Evolutionary conservation across 495 filamentous ascomycete genomes (phyloP).

Genomic region (Xylaria cubensis): DNA sequence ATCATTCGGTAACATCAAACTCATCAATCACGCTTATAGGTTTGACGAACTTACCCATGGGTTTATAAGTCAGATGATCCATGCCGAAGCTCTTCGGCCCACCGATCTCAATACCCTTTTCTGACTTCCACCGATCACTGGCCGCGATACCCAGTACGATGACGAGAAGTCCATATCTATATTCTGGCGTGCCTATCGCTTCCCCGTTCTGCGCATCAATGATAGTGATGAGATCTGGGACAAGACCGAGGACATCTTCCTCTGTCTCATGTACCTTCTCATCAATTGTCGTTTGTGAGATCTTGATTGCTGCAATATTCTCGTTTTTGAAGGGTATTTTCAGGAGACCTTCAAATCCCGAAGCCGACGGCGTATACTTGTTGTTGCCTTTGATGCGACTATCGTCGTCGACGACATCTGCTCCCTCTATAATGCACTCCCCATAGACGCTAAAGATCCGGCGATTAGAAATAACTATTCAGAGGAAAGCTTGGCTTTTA

Average conservation of each 20-base stretch:
- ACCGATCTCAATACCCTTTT: conserved; percentile 57
- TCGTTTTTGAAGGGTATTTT: conserved; percentile 72
- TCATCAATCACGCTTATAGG: conserved; percentile 62
- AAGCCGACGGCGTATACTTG: conserved; percentile 25
- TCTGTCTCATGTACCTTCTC: conserved; percentile 39
- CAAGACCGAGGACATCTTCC: conserved; percentile 60
- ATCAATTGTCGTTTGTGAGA: conserved; percentile 32
- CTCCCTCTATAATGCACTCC: conserved; percentile 58
- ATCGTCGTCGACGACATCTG: conserved; percentile 43
- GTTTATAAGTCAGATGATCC: conserved; percentile 54
- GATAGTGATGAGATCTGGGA: conserved; percentile 67
- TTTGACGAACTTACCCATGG: conserved; percentile 56
- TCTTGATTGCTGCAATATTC: conserved; percentile 61
- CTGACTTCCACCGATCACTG: conserved; percentile 63
- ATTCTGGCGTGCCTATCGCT: conserved; percentile 67
- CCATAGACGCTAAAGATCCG: conserved; percentile 47
- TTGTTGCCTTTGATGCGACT: not conserved
- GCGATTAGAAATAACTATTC: not conserved
- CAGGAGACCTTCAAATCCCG: conserved; percentile 46
- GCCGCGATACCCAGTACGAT: conserved; percentile 63
- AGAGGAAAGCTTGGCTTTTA: not conserved
- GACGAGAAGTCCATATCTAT: conserved; percentile 64
- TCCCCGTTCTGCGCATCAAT: conserved; percentile 66
- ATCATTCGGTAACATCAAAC: conserved; percentile 46
- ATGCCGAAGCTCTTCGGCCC: conserved; percentile 61